Evolutionary conservation across 805 yeast genomes (phyloP), one percentile per base, ranked within the genome.

Genomic region (Ogataea ganodermae): DNA sequence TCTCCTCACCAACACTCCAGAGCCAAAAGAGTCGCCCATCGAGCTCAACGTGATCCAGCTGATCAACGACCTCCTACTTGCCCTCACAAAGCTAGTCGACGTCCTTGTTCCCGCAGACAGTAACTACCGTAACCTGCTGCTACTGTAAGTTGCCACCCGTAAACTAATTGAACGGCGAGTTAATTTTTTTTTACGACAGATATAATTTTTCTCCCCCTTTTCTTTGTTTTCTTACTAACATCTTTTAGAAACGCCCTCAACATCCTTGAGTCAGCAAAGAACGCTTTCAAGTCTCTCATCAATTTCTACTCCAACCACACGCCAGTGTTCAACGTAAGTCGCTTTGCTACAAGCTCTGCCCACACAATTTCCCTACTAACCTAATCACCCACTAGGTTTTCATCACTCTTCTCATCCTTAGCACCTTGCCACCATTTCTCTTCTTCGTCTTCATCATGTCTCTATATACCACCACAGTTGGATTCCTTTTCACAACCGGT

Each of bases 101-200:
- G 18, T 48, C 2, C 24, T 46, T 14, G 52, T 60, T 16, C 65
- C 65, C n/a, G 45, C 40, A 17, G 51, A 58, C 6, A 59, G 63
- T 44, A 50, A 47, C 30, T 56, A 52, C 36, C 50, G 63, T 14
- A 60, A 51, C 33, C 22, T 59, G 32, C 36, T 52, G n/a, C 49
- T 60, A 28, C 36, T 60, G 64, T 60, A 56, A 49, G 64, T 56
- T 41, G 49, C 44, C 52, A 33, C 27, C 42, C 31, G 18, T 6
- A n/a, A 30, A 18, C 6, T 13, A 23, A 22, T 38, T 26, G 28
- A 22, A 23, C 16, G 26, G 27, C 24, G 38, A 13, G 42, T 18
- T n/a, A 28, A 8, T 32, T 13, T 20, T 16, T n/a, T 18, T 32
- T 14, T n/a, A 18, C 28, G n/a, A n/a, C n/a, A n/a, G n/a, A 21